Evolutionary conservation across 345 rosid genomes (phyloP), one percentile per base, ranked within the genome.

Genomic region (Anastatica hierochuntica): DNA sequence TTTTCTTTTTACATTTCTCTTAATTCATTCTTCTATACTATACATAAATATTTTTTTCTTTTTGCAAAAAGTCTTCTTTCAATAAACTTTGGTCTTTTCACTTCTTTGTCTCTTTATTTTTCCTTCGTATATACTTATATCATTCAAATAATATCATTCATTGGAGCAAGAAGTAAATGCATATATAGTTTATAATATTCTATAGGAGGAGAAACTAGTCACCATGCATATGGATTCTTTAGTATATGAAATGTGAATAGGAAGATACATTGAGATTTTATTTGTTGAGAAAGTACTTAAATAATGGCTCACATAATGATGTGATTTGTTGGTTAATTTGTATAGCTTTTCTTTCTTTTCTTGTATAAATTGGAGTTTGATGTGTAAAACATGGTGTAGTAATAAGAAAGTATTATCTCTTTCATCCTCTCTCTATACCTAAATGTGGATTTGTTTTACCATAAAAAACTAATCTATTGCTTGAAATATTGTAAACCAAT

Each of bases 161-260:
- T 41, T 24, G 42, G 14, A 31, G 29, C 33, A n/a, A 40, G 31
- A 48, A 30, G 19, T 6, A 17, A 7, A 39, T 49, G 39, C 30
- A 39, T 34, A 19, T n/a, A n/a, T n/a, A 8, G 3, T 29, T 35
- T n/a, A n/a, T n/a, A n/a, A 36, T 52, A 60, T 42, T 43, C 9
- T 43, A 17, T 33, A 50, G 43, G 44, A 34, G 1, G 53, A 42
- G 40, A 40, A 53, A 31, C 26, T 31, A 60, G 38, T 52, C 21
- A 49, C 16, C 47, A 27, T 64, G 69, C 56, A 64, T n/a, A n/a
- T n/a, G 48, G 69, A 49, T 39, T 63, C 12, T 42, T 23, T 10
- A 56, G 57, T 33, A 56, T 16, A 57, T 56, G 51, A 65, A 65
- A 57, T 57, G 64, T 65, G 64, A 57, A 57, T 57, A 65, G 52